Base-by-base conservation (phyloP, 2,329 filamentous ascomycete genomes). In the Paecilomyces fulvus region DNA sequence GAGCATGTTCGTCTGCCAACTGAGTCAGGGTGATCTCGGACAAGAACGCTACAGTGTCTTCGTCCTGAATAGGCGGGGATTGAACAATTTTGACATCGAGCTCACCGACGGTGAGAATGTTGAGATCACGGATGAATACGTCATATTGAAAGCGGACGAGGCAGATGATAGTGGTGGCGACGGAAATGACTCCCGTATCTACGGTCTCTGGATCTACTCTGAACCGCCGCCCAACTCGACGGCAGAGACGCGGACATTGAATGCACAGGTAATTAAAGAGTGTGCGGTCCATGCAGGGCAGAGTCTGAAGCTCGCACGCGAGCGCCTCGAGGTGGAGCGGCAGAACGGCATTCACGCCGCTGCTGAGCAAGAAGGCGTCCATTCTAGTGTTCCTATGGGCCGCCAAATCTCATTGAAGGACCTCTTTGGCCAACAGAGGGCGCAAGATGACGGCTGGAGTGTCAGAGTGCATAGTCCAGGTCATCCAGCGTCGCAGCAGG, bases 1-100 rank as follows among this genome's bases (percentile, higher is more conserved):
- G 43, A 89, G 90, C 11, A 78, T 97, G 61, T 99, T 97, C 71
- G 83, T 97, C 54, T 95, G 89, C 77, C 81, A 88, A 61, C 74
- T 85, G 58, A 61, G 67, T 55, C 62, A 79, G 74, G 60, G 75
- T 51, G 37, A 64, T 31, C 57, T 73, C 59, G 77, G 64, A 64
- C 84, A 73, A 59, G 77, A 79, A 51, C 68, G 77, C 61, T 80
- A 79, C 62, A 71, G 68, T 37, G 81, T 89, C 14, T 88, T 91
- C 64, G 79, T 92, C 6, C 78, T 92, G 59, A 92, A 90, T 72
- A 80, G 89, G 49, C 81, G 85, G 46, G 84, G 85, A 0, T 74
- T 90, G 53, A 81, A 87, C 53, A 92, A 92, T 65, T 80, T 91
- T 55, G 78, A 85, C 46, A 76, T 89, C 11, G 83, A 85, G 58